These are phyloP conservation scores for Trichosporon asahii DNA, from an alignment of 1,284 basidiomycete species.

Conservation along the genomic window DNA sequence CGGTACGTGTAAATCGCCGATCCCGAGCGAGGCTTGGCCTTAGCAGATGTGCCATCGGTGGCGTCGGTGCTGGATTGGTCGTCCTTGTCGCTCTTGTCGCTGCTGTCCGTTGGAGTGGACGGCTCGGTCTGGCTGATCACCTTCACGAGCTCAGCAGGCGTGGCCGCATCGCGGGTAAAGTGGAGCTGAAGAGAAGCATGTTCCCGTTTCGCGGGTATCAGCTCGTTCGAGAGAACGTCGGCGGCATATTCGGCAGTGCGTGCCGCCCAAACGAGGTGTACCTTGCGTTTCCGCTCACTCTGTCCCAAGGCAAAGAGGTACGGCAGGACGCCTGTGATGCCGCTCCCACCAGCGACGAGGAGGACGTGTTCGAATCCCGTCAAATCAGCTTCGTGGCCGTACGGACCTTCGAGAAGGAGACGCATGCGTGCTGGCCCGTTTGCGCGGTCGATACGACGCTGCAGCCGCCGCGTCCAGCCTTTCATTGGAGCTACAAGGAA, in stretches of 20 bases:
- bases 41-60: neutral
- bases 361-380: conserved; percentile 26
- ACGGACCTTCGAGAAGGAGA: conserved; percentile 37
- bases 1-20: conserved; percentile 17
- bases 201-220: neutral
- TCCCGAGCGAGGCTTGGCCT: neutral
- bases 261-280: conserved; percentile 32
- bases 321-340: conserved; percentile 33
- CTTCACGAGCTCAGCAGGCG: no score
- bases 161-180: conserved; percentile 10
- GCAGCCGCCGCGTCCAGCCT: conserved; percentile 27
- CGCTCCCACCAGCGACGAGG: conserved; percentile 35
- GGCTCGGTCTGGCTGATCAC: no score
- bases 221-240: conserved; percentile 30
- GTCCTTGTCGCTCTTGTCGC: no score
- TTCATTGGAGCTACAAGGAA: conserved; percentile 28
- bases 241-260: conserved; percentile 26
- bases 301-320: conserved; percentile 23
- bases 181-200: conserved; percentile 14
- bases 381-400: conserved; percentile 27
- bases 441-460: neutral
- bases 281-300: neutral
- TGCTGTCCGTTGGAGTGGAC: no score
- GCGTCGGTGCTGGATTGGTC: no score
- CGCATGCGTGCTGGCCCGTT: neutral